A percentile compares a stretch with the other conserved stretches of the same genome.
Conservation (phyloP, 2,329 filamentous ascomycete genomes). For the Thermomyces lanuginosus region DNA sequence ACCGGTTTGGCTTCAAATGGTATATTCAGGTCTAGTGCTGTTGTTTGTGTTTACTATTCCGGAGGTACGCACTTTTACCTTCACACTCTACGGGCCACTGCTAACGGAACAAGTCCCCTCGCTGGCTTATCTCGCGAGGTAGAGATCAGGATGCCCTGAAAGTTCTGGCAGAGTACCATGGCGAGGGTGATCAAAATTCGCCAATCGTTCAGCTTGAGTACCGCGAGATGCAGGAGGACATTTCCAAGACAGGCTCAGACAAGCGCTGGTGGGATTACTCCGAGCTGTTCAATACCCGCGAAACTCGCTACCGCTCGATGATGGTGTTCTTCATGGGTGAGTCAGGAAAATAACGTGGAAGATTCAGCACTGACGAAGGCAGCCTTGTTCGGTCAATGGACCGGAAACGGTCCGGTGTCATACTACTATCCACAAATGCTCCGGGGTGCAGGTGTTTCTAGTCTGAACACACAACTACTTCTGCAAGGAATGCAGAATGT, state of each 20-base stretch:
- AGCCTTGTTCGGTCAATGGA: constrained; percentile 14
- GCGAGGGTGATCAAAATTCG: constrained; percentile 24
- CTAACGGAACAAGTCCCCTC: neutral
- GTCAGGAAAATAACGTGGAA: neutral
- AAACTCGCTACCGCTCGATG: constrained; percentile 26
- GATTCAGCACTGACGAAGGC: constrained; percentile 1
- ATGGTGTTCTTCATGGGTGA: constrained; percentile 21
- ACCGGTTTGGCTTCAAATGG: constrained; percentile 40
- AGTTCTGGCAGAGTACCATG: constrained; percentile 41
- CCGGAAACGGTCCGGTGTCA: constrained; percentile 20
- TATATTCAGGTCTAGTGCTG: constrained; percentile 32
- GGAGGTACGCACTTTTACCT: constrained; percentile 5
- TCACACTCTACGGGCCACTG: neutral
- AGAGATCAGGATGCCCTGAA: constrained; percentile 39
- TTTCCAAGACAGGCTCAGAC: constrained; percentile 3
- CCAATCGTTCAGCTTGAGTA: constrained; percentile 12
- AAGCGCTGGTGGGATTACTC: constrained; percentile 37
- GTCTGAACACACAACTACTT: constrained; percentile 21
- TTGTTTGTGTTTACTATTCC: constrained; percentile 37
- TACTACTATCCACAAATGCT: constrained; percentile 25
- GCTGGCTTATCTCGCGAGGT: constrained; percentile 32
- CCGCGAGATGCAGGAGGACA: constrained; percentile 9
- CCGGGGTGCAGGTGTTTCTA: constrained; percentile 22
- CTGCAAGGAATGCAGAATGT: constrained; percentile 27
- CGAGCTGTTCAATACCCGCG: constrained; percentile 30